These are phyloP conservation scores for Whalleya microplaca DNA, from an alignment of 2,329 filamentous ascomycete genomes.

Conservation along the genomic window DNA sequence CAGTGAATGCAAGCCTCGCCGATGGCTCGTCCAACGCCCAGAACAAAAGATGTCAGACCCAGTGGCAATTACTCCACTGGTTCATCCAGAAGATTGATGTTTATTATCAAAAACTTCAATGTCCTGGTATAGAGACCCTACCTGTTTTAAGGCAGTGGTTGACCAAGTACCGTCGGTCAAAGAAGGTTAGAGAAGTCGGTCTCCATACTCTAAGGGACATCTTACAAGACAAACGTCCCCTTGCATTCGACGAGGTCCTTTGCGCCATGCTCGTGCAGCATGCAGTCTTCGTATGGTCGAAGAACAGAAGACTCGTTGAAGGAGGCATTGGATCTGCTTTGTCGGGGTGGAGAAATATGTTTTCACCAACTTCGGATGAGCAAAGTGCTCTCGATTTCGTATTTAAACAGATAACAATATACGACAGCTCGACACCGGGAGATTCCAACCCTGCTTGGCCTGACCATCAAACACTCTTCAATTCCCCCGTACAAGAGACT, in stretches of 20 bases:
- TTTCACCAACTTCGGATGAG: background rate
- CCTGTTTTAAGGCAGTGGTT: conserved; percentile 10
- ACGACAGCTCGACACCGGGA: background rate
- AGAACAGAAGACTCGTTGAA: conserved; percentile 4
- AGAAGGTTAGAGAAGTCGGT: conserved; percentile 12
- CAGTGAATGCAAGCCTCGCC: conserved; percentile 4
- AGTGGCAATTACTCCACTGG: conserved; percentile 13
- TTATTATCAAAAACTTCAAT: conserved; percentile 14
- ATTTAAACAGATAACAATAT: conserved; percentile 6
- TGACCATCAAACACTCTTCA: background rate
- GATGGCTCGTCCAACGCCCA: conserved; percentile 7
- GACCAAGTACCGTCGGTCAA: background rate
- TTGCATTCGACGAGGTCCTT: conserved; percentile 13
- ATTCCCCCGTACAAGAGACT: conserved; percentile 8
- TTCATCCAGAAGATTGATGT: conserved; percentile 14
- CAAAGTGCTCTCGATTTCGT: conserved; percentile 3
- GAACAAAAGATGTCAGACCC: conserved; percentile 7
- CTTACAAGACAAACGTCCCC: background rate
- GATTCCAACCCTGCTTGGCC: conserved; percentile 3
- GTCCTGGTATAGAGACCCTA: background rate
- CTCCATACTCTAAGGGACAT: conserved; percentile 13
- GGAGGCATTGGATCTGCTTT: conserved; percentile 10
- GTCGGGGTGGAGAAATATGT: conserved; percentile 5
- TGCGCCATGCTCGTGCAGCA: conserved; percentile 20
- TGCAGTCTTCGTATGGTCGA: conserved; percentile 5